Evolutionary conservation across 768 basidiomycete species (phyloP), one percentile per base, ranked within the genome.

Genomic region (Boletus sensibilis): DNA sequence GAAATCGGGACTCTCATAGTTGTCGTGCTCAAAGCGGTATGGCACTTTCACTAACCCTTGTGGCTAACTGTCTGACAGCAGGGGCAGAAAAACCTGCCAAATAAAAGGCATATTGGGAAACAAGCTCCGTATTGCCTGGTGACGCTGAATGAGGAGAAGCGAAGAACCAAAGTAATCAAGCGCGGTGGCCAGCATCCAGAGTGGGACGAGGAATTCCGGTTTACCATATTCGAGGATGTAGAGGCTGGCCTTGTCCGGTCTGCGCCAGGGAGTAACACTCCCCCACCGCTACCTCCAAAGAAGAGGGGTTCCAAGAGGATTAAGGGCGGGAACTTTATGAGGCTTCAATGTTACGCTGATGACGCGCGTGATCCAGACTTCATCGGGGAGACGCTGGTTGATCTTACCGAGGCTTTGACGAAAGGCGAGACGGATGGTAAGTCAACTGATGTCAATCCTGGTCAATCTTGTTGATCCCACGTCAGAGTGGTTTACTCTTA

Each of bases 151-250:
- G 85, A 86, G 48, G 88, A 94, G 72, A 94, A 87, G 66, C 84
- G 87, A 56, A 82, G 91, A 50, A 98, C 96, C 5, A 92, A 89
- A 71, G 86, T 93, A n/a, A 88, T 98, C 71, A 95, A 92, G 70
- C 88, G 93, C 31, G 97, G 97, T 48, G 97, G 97, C 18, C 97
- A 99, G 71, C 94, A 97, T 72, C 97, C 97, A 6, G 94, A 94
- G 74, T 99, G 97, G 95, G 97, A 99, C 69, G 94, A 97, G 65
- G 97, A 99, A 74, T 79, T 98, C 66, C 87, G 97, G 41, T 98
- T 98, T 73, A 86, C 88, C 25, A 77, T 99, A 43, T 83, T 79
- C 60, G 95, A 98, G 68, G 92, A 93, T 60, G 73, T 76, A 33
- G 79, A 82, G 31, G 83, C 80, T 61, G 76, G 78, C n/a, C 72